Base-by-base conservation (phyloP, 208 protist genomes). In the Acanthamoeba culbertsoni region DNA sequence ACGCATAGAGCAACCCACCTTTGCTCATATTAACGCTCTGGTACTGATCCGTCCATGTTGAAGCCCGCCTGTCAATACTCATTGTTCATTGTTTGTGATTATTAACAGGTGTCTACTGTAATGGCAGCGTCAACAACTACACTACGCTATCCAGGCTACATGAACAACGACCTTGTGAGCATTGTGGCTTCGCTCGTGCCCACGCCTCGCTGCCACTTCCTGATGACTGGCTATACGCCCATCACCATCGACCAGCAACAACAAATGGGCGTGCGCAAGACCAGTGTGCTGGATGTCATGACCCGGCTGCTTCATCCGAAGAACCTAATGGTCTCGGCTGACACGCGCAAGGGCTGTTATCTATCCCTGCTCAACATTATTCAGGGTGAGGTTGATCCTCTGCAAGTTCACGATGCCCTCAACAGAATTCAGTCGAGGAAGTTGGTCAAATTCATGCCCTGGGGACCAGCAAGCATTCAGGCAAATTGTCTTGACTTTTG, bases 271-370 rank as follows among this genome's bases (percentile, higher is more conserved):
- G 98, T 99, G 37, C 97, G 98, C 79, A 99, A 99, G 95, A 99
- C 99, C n/a, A 99, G 98, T 2, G 99, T 99, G 42, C 97, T 99
- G 65, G 99, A 99, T 94, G 99, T 99, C 10, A 99, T 99, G 99
- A 98, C 99, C 40, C 96, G 99, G 35, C 96, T 99, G 31, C 97
- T 99, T 28, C 98, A 99, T 97, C 98, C 99, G 35, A 99, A 99
- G 82, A 96, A 96, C n/a, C 86, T 96, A 20, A 95, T 96, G 94
- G 94, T 96, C 4, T 95, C 93, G 0, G 59, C 86, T 23, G 77
- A 92, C 3, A 95, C 93, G 0, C 62, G 93, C 33, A 92, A 46
- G 40, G 99, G 99, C 31, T 99, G 98, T 93, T 99, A 99, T 95
- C 98, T 99, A 33, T 99, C 98, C 18, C 97, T 99, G 40, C 97